Conservation (phyloP, 192 early-diverging fungal genomes). For the Mortierella hygrophila region DNA sequence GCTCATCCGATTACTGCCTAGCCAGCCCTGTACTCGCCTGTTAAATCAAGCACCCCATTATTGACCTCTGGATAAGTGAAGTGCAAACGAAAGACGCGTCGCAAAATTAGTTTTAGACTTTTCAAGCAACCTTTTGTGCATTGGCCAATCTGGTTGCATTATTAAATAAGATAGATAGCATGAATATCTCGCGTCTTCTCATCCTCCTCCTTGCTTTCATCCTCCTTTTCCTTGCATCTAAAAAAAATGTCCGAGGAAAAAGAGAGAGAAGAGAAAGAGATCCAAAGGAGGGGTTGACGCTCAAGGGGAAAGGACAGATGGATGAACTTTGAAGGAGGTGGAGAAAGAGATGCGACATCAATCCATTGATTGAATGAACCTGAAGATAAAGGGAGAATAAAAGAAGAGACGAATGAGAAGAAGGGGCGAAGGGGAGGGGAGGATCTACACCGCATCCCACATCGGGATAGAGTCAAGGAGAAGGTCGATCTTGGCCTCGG, state of each 20-base stretch:
- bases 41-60: not conserved
- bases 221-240: not conserved
- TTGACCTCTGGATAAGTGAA: too few relatives aligned
- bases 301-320: not conserved
- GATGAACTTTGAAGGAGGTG: too few relatives aligned
- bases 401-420: not conserved
- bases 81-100: too few relatives aligned
- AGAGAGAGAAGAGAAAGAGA: not conserved
- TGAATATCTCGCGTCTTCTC: not conserved
- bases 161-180: not conserved
- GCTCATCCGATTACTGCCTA: not conserved
- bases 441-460: slow-evolving; percentile 9
- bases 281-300: not conserved
- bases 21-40: too few relatives aligned
- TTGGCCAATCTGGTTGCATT: not conserved
- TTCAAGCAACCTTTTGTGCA: not conserved
- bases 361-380: too few relatives aligned
- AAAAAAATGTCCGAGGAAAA: not conserved
- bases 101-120: too few relatives aligned
- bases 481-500: not conserved
- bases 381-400: not conserved
- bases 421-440: not conserved
- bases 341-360: too few relatives aligned
- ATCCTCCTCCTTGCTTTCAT: not conserved
- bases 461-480: not conserved